Evolutionary conservation across 2,329 filamentous ascomycete species (phyloP).

Genomic region (Neonectria neomacrospora): DNA sequence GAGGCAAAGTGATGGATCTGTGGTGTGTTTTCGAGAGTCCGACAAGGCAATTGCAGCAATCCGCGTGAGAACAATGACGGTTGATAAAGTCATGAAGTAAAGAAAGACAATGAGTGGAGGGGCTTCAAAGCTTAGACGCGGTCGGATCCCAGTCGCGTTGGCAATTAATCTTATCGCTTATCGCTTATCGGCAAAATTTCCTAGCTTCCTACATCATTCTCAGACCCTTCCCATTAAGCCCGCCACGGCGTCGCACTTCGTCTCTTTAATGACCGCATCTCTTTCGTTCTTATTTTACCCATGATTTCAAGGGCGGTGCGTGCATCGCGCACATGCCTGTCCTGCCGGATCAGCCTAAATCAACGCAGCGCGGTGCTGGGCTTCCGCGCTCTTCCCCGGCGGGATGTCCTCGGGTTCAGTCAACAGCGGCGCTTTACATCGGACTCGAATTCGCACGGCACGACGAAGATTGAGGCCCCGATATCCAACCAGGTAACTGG

Average conservation of each 20-base stretch:
- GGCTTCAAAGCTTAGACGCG: slow-evolving; percentile 29
- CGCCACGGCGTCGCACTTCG: slow-evolving; percentile 26
- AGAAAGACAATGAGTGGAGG: background rate
- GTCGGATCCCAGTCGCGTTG: slow-evolving; percentile 28
- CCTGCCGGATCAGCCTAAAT: slow-evolving; percentile 48
- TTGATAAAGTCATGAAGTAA: background rate
- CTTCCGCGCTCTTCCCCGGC: slow-evolving; percentile 25
- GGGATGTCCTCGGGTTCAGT: slow-evolving; percentile 21
- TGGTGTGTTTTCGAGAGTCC: background rate
- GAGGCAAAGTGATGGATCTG: background rate
- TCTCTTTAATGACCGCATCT: slow-evolving; percentile 22
- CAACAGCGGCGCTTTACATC: slow-evolving; percentile 41
- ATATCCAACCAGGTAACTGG: slow-evolving; percentile 18
- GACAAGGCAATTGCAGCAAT: background rate
- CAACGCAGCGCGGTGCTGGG: slow-evolving; percentile 32
- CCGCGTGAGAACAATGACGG: background rate
- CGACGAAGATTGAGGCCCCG: slow-evolving; percentile 43
- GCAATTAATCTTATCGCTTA: slow-evolving; percentile 34
- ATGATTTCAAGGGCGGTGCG: slow-evolving; percentile 52
- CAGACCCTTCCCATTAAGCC: slow-evolving; percentile 3
- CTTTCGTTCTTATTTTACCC: slow-evolving; percentile 30
- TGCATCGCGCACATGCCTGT: slow-evolving; percentile 49
- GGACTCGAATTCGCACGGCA: slow-evolving; percentile 34
- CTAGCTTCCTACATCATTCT: slow-evolving; percentile 7
- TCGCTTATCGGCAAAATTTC: slow-evolving; percentile 45